Percentiles rank a stretch among this genome's conserved stretches.
Conservation (phyloP, 2,329 filamentous ascomycete genomes). For the Mycocentrospora acerina region DNA sequence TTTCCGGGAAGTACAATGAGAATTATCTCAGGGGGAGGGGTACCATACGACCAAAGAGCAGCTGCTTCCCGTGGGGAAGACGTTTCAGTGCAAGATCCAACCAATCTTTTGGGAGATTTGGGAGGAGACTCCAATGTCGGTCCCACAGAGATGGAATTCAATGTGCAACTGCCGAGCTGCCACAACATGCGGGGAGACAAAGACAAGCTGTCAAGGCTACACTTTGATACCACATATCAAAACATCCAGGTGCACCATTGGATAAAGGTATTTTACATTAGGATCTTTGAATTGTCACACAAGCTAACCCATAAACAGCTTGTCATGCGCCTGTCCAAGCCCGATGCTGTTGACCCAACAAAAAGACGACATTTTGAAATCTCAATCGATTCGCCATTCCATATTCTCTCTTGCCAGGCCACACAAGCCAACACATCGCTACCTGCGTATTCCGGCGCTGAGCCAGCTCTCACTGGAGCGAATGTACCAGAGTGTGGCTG, state of each 20-base stretch:
- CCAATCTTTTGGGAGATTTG: conserved; percentile 80
- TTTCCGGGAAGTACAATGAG: conserved; percentile 76
- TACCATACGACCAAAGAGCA: conserved; percentile 63
- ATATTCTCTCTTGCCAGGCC: conserved; percentile 89
- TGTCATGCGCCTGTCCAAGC: conserved; percentile 85
- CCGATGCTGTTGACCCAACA: conserved; percentile 73
- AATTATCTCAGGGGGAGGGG: conserved; percentile 77
- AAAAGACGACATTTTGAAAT: conserved; percentile 92
- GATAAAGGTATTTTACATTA: conserved; percentile 72
- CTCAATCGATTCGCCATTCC: conserved; percentile 93
- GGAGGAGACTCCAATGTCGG: conserved; percentile 73
- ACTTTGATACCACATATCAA: conserved; percentile 91
- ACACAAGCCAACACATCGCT: conserved; percentile 85
- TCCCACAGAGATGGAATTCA: conserved; percentile 92
- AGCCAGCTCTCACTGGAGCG: conserved; percentile 36
- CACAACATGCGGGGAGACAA: conserved; percentile 72
- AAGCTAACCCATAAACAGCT: conserved; percentile 58
- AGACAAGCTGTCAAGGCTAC: conserved; percentile 65
- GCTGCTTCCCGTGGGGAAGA: conserved; percentile 59
- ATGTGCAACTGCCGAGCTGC: conserved; percentile 87
- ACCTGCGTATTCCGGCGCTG: conserved; percentile 71
- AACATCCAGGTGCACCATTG: conserved; percentile 94
- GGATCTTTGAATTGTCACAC: background rate
- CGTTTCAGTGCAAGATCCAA: conserved; percentile 54
- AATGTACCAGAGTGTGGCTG: conserved; percentile 61